Evolutionary conservation across 2,329 filamentous ascomycete genomes (phyloP).

Genomic region (Rhytidhysteron rufulum): DNA sequence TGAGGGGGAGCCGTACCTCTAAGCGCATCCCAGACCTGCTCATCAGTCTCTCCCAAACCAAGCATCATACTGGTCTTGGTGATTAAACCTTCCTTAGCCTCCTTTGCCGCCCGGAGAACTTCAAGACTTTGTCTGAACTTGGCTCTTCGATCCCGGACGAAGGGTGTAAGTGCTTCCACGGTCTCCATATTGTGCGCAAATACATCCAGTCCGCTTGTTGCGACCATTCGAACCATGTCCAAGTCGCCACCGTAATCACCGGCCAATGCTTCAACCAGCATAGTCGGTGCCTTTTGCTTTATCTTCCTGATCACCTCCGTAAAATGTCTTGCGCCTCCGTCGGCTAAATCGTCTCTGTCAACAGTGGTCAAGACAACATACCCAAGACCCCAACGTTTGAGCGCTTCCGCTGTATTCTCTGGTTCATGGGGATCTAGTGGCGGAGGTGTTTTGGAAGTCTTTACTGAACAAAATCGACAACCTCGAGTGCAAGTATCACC

Average conservation of each 20-base stretch:
- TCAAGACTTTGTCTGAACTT: constrained; percentile 81
- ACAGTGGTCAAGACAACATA: constrained; percentile 95
- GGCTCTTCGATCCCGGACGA: constrained; percentile 83
- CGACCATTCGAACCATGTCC: constrained; percentile 83
- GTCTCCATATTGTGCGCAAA: constrained; percentile 98
- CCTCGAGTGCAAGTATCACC: constrained; percentile 96
- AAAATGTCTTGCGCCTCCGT: constrained; percentile 86
- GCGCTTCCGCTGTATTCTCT: constrained; percentile 91
- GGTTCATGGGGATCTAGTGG: constrained; percentile 94
- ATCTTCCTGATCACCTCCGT: constrained; percentile 93
- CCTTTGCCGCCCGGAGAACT: constrained; percentile 79
- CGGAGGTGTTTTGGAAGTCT: constrained; percentile 72
- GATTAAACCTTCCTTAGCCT: constrained; percentile 70
- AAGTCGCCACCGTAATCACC: constrained; percentile 83
- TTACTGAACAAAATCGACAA: constrained; percentile 95
- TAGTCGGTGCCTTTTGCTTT: constrained; percentile 67
- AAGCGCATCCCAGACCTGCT: constrained; percentile 76
- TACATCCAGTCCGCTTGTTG: constrained; percentile 84
- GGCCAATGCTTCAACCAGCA: constrained; percentile 79
- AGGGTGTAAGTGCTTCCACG: constrained; percentile 82
- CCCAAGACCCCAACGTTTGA: constrained; percentile 87
- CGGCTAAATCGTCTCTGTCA: constrained; percentile 85
- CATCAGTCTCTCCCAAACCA: constrained; percentile 86
- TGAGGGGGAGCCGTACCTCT: constrained; percentile 50
- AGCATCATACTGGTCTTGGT: constrained; percentile 99